Percentiles rank a stretch among this genome's conserved stretches.
phyloP scores from a whole-genome alignment of 495 filamentous ascomycete species.

The Bombardia bombarda region DNA sequence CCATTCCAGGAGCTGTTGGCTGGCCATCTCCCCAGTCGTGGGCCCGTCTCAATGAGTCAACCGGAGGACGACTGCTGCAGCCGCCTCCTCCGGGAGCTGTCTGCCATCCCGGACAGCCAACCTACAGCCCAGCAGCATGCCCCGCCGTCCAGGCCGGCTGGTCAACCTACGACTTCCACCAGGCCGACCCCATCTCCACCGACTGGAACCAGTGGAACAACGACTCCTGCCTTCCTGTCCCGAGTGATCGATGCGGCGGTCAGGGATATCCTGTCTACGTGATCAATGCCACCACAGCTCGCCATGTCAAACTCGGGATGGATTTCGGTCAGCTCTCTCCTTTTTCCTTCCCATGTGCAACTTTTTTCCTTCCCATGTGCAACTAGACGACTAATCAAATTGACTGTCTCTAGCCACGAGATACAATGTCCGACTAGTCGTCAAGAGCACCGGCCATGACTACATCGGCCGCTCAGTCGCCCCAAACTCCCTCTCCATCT shows the following conservation, averaged over 20 bases:
- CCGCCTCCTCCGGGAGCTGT: slow-evolving; percentile 45
- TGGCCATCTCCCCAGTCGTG: slow-evolving; percentile 27
- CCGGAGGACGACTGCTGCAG: slow-evolving; percentile 41
- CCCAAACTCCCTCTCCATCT: slow-evolving; percentile 44
- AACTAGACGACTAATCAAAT: background rate
- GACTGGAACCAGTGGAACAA: slow-evolving; percentile 37
- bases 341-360: background rate
- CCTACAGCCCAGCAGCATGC: slow-evolving; percentile 28
- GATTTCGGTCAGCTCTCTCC: slow-evolving; percentile 26
- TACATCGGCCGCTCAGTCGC: slow-evolving; percentile 46
- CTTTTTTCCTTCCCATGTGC: too few relatives aligned
- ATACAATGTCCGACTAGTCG: slow-evolving; percentile 51
- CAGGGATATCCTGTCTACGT: slow-evolving; percentile 42
- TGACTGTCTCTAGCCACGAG: slow-evolving; percentile 23
- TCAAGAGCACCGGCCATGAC: slow-evolving; percentile 59
- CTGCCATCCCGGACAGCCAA: slow-evolving; percentile 41
- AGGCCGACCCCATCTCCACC: slow-evolving; percentile 27
- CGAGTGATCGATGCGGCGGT: slow-evolving; percentile 26
- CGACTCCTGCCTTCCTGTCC: slow-evolving; percentile 36
- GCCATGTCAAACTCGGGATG: slow-evolving; percentile 33
- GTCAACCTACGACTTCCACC: slow-evolving; percentile 29
- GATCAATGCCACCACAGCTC: slow-evolving; percentile 34
- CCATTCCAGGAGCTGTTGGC: slow-evolving; percentile 20
- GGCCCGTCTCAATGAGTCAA: slow-evolving; percentile 26
- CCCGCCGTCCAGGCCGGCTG: slow-evolving; percentile 22